Base-by-base conservation (phyloP, 768 basidiomycete genomes). In the Nidularia sp. region DNA sequence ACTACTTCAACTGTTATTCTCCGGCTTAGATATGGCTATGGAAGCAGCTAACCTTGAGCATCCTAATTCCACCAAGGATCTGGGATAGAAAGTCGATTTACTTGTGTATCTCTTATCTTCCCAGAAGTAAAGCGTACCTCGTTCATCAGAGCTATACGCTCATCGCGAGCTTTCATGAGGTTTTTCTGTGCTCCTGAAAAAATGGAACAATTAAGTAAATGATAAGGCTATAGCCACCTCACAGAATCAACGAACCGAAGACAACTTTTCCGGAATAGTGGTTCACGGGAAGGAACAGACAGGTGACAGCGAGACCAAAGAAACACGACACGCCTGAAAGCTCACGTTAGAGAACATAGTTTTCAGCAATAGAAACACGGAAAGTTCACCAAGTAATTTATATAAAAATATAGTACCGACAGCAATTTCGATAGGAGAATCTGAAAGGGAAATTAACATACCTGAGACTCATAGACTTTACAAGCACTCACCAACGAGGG, bases 111-210 rank as follows among this genome's bases (percentile, higher is more conserved):
- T 29, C 25, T 29, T 29, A 29, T 29, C 25, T 29, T 29, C 4
- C 25, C 25, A 3, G 25, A 29, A 29, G 25, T 29, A 29, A 29
- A 29, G 25, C 25, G 25, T 29, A 29, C 74, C 60, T 78, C 93
- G 60, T 95, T 95, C 93, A 96, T 97, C 48, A 96, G 70, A 2
- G 88, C 77, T 22, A 94, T 90, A 42, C 94, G 81, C 68, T 95
- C 91, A 59, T 97, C 94, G 31, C 92, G 81, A 29, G 90, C 81
- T 69, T 93, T 94, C 93, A 95, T 93, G 13, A 94, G 72, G 58
- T 87, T 88, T 49, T 93, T 89, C 62, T 93, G 90, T 31, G 47
- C 47, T 9, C 25, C 25, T 45, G 25, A 3, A 25, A 13, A 45
- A 8, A 3, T 13, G 25, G 25, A 29, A 45, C 25, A 9, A 45